phyloP scores from a whole-genome alignment of 352 stramenopile species.

The Pythium biforme region DNA sequence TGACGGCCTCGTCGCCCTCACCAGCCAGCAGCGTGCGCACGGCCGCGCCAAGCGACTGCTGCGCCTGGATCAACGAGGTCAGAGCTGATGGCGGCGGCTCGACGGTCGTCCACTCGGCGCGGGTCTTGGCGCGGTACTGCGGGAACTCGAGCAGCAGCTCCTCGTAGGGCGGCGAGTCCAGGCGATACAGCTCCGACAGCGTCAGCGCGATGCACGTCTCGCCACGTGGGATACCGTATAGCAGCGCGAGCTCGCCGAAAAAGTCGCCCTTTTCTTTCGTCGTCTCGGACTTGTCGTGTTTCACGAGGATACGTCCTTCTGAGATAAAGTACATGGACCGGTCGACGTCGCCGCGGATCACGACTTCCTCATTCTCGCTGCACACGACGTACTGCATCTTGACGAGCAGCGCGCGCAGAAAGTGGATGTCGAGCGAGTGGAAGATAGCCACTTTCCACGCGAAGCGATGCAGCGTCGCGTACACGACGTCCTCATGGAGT shows the following conservation, averaged over 20 bases:
- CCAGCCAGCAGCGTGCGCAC: slow-evolving; percentile 7
- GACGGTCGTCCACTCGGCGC: slow-evolving; percentile 48
- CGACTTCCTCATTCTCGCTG: slow-evolving; percentile 62
- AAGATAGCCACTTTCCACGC: slow-evolving; percentile 52
- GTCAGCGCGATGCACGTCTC: slow-evolving; percentile 64
- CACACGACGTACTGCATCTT: slow-evolving; percentile 62
- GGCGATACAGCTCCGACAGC: slow-evolving; percentile 62
- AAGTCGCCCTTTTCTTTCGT: slow-evolving; percentile 57
- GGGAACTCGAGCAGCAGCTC: slow-evolving; percentile 62
- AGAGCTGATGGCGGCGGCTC: slow-evolving; percentile 23
- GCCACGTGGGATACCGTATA: slow-evolving; percentile 58
- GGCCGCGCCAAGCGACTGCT: slow-evolving; percentile 13
- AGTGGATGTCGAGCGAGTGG: slow-evolving; percentile 51
- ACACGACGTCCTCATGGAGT: slow-evolving; percentile 63
- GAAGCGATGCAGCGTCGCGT: slow-evolving; percentile 48
- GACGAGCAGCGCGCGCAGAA: slow-evolving; percentile 55
- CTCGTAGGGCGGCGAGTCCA: slow-evolving; percentile 63
- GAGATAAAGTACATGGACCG: slow-evolving; percentile 82
- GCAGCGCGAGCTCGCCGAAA: slow-evolving; percentile 57
- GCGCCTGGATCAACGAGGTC: slow-evolving; percentile 22
- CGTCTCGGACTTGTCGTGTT: slow-evolving; percentile 43
- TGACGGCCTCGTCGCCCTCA: slow-evolving; percentile 1
- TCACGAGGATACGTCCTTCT: slow-evolving; percentile 54
- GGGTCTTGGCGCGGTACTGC: slow-evolving; percentile 58
- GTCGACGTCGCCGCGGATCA: slow-evolving; percentile 73